phyloP scores from a whole-genome alignment of 306 rosid genomes.

The Casuarina equisetifolia region DNA sequence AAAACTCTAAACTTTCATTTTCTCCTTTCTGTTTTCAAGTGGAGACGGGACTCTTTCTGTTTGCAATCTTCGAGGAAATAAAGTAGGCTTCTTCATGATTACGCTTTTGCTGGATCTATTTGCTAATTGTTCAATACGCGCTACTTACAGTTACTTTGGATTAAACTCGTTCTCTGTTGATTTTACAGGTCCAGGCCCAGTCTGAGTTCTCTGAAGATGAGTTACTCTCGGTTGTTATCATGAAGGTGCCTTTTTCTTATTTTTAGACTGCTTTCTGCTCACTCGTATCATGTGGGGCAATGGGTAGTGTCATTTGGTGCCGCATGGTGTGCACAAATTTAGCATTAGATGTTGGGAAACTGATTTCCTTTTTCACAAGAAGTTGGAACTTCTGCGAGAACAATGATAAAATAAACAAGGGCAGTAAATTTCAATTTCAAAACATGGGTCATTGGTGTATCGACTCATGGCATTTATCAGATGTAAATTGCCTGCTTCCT shows the following conservation, averaged over 20 bases:
- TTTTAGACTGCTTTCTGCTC: slow-evolving; percentile 3
- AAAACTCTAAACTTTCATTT: neutral
- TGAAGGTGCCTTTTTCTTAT: slow-evolving; percentile 61
- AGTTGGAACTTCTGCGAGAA: too few species aligned
- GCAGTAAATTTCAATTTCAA: too few species aligned
- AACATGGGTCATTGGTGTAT: neutral
- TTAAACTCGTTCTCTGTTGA: slow-evolving; percentile 28
- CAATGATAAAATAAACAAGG: too few species aligned
- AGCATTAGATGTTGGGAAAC: neutral
- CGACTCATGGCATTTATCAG: neutral
- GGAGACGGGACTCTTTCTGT: slow-evolving; percentile 96
- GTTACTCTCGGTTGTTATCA: slow-evolving; percentile 77
- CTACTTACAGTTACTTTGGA: slow-evolving; percentile 1
- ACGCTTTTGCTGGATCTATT: too few species aligned
- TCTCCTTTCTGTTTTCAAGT: slow-evolving; percentile 44
- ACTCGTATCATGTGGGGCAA: neutral
- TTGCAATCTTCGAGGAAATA: slow-evolving; percentile 80
- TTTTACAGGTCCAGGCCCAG: slow-evolving; percentile 66
- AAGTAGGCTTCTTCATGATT: slow-evolving; percentile 44
- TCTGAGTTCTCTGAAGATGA: slow-evolving; percentile 97
- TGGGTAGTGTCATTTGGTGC: neutral
- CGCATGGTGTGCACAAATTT: neutral
- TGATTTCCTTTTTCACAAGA: neutral
- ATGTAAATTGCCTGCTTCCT: neutral
- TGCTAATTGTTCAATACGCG: slow-evolving; percentile 12